phyloP scores from a whole-genome alignment of 1,139 yeast genomes.

The Waltiozyma solani region DNA sequence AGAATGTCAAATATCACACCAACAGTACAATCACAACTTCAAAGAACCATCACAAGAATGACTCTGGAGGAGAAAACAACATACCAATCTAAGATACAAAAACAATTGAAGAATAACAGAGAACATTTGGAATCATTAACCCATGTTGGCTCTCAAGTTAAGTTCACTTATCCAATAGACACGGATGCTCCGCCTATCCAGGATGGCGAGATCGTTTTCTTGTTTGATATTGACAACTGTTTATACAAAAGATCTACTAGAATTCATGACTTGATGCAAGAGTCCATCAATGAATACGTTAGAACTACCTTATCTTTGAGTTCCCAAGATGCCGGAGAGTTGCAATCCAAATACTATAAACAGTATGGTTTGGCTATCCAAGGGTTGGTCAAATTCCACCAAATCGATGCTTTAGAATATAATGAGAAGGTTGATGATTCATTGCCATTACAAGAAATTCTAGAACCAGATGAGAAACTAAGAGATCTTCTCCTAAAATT shows the following conservation, averaged over 20 bases:
- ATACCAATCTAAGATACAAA: constrained; percentile 11
- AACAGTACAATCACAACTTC: neutral
- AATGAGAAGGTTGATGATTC: constrained; percentile 87
- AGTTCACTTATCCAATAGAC: constrained; percentile 17
- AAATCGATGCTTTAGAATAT: constrained; percentile 82
- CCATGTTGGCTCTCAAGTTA: constrained; percentile 24
- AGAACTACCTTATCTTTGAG: constrained; percentile 47
- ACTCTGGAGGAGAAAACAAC: neutral
- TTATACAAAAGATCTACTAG: constrained; percentile 63
- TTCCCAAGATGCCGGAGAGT: constrained; percentile 65
- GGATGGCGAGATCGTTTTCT: constrained; percentile 38
- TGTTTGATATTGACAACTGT: constrained; percentile 90
- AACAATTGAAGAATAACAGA: constrained; percentile 20
- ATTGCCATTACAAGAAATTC: constrained; percentile 68
- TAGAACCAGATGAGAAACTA: constrained; percentile 47
- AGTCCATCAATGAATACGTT: constrained; percentile 74
- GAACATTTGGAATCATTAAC: constrained; percentile 23
- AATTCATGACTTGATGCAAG: constrained; percentile 84
- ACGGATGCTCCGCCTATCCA: constrained; percentile 17
- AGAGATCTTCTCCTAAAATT: constrained; percentile 41
- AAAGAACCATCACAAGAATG: neutral
- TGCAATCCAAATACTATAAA: constrained; percentile 69
- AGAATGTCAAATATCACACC: too few species aligned
- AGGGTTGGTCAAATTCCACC: constrained; percentile 76
- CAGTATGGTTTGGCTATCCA: constrained; percentile 90